A percentile compares a stretch with the other conserved stretches of the same genome.
phyloP scores from a whole-genome alignment of 164 flowering plant species.

The Vitis vinifera region DNA sequence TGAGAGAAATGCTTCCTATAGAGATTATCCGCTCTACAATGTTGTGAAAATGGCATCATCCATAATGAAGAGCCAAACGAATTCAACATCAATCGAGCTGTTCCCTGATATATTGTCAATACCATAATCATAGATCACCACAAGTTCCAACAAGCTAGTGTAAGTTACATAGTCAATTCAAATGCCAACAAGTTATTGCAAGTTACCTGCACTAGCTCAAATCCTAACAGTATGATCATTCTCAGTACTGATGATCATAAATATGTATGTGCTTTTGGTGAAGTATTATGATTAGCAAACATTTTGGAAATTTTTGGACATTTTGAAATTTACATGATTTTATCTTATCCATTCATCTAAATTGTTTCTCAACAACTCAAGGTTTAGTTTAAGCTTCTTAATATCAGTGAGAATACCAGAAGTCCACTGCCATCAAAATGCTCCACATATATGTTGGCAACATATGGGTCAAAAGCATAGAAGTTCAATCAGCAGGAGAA shows the following conservation, averaged over 20 bases:
- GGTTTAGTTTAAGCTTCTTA: neutral
- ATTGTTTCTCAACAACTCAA: neutral
- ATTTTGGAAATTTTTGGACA: neutral
- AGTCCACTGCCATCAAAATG: neutral
- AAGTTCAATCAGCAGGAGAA: too few relatives aligned
- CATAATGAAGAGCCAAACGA: slow-evolving; percentile 93
- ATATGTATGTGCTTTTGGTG: neutral
- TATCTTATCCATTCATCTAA: neutral
- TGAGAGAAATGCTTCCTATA: slow-evolving; percentile 75
- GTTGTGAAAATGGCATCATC: slow-evolving; percentile 94
- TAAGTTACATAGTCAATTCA: neutral
- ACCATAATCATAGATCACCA: slow-evolving; percentile 20
- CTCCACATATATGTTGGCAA: neutral
- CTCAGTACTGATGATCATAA: neutral
- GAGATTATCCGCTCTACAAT: slow-evolving; percentile 69
- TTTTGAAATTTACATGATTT: neutral
- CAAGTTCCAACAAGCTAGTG: slow-evolving; percentile 5
- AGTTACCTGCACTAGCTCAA: neutral
- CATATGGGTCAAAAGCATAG: too few relatives aligned
- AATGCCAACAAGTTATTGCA: neutral
- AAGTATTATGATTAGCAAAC: neutral
- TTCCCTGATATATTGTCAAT: slow-evolving; percentile 76
- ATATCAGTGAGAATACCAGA: neutral
- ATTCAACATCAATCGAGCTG: slow-evolving; percentile 87
- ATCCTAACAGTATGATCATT: neutral